phyloP scores from a whole-genome alignment of 371 early-diverging fungal species.

The Circinella umbellata region DNA sequence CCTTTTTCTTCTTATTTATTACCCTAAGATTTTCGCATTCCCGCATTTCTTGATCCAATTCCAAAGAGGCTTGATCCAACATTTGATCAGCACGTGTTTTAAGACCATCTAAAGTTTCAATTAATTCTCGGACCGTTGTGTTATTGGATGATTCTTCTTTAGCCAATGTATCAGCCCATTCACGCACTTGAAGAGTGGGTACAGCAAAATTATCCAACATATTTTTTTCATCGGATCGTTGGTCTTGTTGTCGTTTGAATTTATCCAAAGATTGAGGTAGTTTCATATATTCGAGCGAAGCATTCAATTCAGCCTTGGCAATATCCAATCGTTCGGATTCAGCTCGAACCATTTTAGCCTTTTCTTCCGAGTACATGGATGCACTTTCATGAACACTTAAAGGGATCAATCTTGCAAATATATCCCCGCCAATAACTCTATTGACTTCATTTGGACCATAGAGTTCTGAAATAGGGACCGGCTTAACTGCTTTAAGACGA shows the following conservation, averaged over 20 bases:
- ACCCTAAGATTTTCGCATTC: constrained; percentile 82
- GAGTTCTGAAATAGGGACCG: constrained; percentile 77
- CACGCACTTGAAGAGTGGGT: constrained; percentile 62
- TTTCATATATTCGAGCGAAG: constrained; percentile 85
- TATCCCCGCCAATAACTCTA: constrained; percentile 81
- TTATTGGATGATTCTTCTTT: constrained; percentile 43
- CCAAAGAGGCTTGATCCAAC: constrained; percentile 66
- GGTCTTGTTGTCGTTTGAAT: constrained; percentile 48
- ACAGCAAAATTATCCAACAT: constrained; percentile 51
- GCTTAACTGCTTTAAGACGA: constrained; percentile 78
- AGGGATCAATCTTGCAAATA: constrained; percentile 89
- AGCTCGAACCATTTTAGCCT: constrained; percentile 85
- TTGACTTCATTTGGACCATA: constrained; percentile 71
- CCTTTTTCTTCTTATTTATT: constrained; percentile 22
- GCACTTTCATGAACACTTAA: constrained; percentile 91
- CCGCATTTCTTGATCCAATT: constrained; percentile 85
- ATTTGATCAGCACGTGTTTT: constrained; percentile 62
- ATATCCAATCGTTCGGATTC: constrained; percentile 78
- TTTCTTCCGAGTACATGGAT: constrained; percentile 93
- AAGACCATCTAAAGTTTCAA: constrained; percentile 61
- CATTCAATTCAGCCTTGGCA: constrained; percentile 87
- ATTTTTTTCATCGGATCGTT: not conserved
- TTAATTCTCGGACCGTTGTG: constrained; percentile 56
- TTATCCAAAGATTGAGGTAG: constrained; percentile 78
- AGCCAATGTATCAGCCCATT: constrained; percentile 68